Base-by-base conservation (phyloP, 306 rosid genomes). In the Ormosia emarginata region DNA sequence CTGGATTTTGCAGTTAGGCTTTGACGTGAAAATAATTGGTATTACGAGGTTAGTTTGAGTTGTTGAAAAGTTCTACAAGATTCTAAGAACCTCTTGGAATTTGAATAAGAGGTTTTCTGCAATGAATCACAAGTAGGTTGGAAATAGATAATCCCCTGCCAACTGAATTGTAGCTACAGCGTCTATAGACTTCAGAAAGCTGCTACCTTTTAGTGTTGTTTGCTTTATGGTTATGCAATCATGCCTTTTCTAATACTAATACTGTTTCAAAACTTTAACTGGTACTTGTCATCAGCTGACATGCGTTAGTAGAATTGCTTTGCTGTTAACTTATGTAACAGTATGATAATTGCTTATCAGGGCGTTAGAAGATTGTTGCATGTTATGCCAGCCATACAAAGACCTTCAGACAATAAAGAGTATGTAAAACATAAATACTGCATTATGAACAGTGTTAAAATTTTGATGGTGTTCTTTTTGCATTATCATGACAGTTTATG, bases 361-460 rank as follows among this genome's bases (percentile, higher is more conserved):
- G 90, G 97, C 99, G 7, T 77, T 87, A 24, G 86, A 92, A 87
- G 99, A 84, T 81, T 93, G 69, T 82, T 95, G 93, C 99, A 93
- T 84, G 89, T 95, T 80, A 86, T 95, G 98, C 97, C 89, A 53
- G 93, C 99, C 57, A 82, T 87, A 66, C 88, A 83, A 59, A 92
- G 82, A 43, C 79, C 87, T 78, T 73, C 93, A 7, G 88, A 84
- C 59, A 91, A 85, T 80, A 85, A 77, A 24, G 96, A 85, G 97
- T 95, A 87, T 82, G 97, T 75, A 59, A 41, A 63, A 30, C 50
- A 66, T 47, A 57, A 66, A 37, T 59, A 3, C 79, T 75, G 9
- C 73, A 52, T 29, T 56, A 7, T 36, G 41, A 39, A 65, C 24
- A 46, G n/a, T 55, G 37, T 55, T 33, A 17, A 43, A 29, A 32